Percentiles rank a stretch among this genome's conserved stretches.
These are phyloP conservation scores for Baorangia bicolor DNA, from an alignment of 768 basidiomycete species.

Conservation along the genomic window DNA sequence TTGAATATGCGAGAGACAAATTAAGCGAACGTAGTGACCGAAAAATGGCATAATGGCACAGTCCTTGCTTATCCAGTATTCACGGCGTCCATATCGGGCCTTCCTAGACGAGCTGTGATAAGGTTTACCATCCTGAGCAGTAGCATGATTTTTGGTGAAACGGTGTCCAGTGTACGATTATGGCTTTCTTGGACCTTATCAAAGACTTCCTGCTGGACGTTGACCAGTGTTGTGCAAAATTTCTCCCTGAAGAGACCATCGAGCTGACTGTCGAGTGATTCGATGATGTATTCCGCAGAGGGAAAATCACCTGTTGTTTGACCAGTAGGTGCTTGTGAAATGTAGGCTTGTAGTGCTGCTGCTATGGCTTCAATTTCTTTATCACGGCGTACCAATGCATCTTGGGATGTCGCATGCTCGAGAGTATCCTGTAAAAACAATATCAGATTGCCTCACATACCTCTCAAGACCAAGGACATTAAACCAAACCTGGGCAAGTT, in stretches of 20 bases:
- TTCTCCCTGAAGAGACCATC: slow-evolving; percentile 26
- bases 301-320: slow-evolving; percentile 18
- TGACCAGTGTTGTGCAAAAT: slow-evolving; percentile 17
- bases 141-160: slow-evolving; percentile 29
- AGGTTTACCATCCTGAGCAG: slow-evolving; percentile 32
- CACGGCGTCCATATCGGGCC: slow-evolving; percentile 13
- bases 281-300: slow-evolving; percentile 31
- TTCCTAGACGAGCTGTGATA: slow-evolving; percentile 26
- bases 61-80: slow-evolving; percentile 3
- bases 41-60: not conserved
- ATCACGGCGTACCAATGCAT: slow-evolving; percentile 16
- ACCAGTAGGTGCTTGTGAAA: slow-evolving; percentile 26
- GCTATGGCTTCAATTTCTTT: slow-evolving; percentile 32
- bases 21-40: not conserved
- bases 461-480: not conserved
- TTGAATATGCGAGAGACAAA: not conserved
- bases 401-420: slow-evolving; percentile 12
- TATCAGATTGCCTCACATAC: not conserved
- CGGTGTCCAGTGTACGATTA: slow-evolving; percentile 19
- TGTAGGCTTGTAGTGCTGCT: slow-evolving; percentile 31
- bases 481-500: slow-evolving; percentile 27
- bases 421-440: slow-evolving; percentile 12
- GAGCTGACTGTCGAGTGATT: slow-evolving; percentile 25
- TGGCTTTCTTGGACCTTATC: slow-evolving; percentile 22
- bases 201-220: slow-evolving; percentile 27